A percentile compares a stretch with the other conserved stretches of the same genome.
phyloP scores from a whole-genome alignment of 192 early-diverging fungal species.

The Phycomyces blakesleeanus region DNA sequence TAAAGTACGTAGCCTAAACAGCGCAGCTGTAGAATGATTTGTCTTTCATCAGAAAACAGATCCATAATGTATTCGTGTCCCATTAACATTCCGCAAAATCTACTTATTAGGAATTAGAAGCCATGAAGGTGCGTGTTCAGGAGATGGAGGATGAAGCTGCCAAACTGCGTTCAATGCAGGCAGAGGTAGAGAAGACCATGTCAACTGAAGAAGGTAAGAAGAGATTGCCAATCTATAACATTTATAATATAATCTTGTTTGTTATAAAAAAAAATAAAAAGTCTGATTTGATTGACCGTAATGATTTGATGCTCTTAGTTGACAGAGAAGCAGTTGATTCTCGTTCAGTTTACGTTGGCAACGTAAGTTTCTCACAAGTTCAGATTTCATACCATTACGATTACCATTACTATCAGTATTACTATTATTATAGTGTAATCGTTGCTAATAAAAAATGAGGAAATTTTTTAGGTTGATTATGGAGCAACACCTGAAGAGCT shows the following conservation, averaged over 20 bases:
- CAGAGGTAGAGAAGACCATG: constrained; percentile 72
- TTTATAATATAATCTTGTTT: too few species aligned
- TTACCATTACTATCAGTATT: neutral
- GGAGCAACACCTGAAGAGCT: constrained; percentile 89
- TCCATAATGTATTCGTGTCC: too few species aligned
- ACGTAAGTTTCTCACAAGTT: constrained; percentile 48
- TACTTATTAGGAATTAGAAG: constrained; percentile 63
- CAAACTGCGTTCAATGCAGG: constrained; percentile 75
- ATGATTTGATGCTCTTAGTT: constrained; percentile 7
- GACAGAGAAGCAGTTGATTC: constrained; percentile 75
- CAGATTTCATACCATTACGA: neutral
- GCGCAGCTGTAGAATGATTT: neutral
- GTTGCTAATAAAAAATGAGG: neutral
- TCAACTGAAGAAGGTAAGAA: constrained; percentile 49
- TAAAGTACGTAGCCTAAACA: neutral
- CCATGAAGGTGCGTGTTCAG: constrained; percentile 71
- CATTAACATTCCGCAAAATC: neutral
- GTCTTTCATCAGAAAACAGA: too few species aligned
- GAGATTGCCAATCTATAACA: too few species aligned
- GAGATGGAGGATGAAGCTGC: constrained; percentile 84
- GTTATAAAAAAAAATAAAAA: too few species aligned
- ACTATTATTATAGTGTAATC: neutral
- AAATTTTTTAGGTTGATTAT: constrained; percentile 80
- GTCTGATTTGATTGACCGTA: too few species aligned
- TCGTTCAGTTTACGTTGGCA: constrained; percentile 92